Evolutionary conservation across 2,329 filamentous ascomycete genomes (phyloP).

Genomic region (Cordyceps fumosorosea): DNA sequence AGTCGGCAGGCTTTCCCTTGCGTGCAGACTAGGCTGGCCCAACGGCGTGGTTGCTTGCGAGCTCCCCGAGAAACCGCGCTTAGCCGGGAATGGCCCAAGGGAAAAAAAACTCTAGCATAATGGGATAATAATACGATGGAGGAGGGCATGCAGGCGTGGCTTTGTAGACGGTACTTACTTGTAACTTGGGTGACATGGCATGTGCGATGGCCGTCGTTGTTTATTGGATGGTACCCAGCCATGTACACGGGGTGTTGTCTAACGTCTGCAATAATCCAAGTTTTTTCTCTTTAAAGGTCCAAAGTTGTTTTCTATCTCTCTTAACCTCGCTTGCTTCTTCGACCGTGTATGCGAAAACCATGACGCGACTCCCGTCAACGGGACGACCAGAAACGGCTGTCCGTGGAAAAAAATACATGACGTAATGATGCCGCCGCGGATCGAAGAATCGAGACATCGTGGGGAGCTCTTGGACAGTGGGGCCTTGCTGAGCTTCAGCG

Average conservation of each 20-base stretch:
- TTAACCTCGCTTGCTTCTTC: too few species aligned
- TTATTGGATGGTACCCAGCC: neutral
- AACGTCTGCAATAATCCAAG: too few species aligned
- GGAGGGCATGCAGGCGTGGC: neutral
- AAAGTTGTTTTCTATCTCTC: too few species aligned
- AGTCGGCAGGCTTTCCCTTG: neutral
- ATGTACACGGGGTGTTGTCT: too few species aligned
- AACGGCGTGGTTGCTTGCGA: too few species aligned
- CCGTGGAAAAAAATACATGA: neutral
- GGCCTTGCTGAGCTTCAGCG: neutral
- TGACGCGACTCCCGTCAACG: neutral
- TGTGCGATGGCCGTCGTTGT: neutral
- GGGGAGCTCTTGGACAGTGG: neutral
- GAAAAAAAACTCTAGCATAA: neutral
- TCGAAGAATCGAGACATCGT: constrained; percentile 2
- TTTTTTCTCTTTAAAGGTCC: too few species aligned
- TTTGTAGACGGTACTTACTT: neutral
- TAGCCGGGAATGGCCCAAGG: neutral
- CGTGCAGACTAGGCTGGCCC: neutral
- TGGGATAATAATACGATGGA: neutral
- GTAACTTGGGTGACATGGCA: too few species aligned
- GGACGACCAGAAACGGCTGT: neutral
- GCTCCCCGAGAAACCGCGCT: neutral
- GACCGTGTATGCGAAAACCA: too few species aligned
- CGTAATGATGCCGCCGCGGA: neutral